Conservation (phyloP, 306 rosid species). For the Castanea crenata region DNA sequence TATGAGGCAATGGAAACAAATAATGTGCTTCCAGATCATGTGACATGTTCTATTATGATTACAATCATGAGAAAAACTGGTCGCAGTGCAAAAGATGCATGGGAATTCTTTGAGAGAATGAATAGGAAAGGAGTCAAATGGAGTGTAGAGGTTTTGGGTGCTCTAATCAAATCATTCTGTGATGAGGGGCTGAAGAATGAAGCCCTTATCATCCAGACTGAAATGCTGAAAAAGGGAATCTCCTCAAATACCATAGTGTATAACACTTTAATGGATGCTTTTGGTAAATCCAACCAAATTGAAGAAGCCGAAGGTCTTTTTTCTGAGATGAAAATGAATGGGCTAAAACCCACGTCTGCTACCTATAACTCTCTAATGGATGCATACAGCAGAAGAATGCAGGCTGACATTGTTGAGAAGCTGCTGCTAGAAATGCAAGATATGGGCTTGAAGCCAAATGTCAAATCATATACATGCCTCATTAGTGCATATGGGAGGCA, state of each 20-base stretch:
- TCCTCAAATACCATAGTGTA: conserved; percentile 63
- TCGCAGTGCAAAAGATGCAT: conserved; percentile 70
- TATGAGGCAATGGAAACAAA: conserved; percentile 73
- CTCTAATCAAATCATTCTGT: conserved; percentile 74
- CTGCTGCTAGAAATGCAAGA: conserved; percentile 78
- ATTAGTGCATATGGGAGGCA: conserved; percentile 83
- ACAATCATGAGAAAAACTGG: conserved; percentile 71
- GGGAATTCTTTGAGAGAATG: conserved; percentile 89
- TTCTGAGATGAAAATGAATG: conserved; percentile 74
- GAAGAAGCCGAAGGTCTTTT: conserved; percentile 94
- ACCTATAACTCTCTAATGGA: conserved; percentile 74
- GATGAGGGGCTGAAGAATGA: conserved; percentile 72
- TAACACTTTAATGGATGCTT: conserved; percentile 77
- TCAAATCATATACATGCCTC: conserved; percentile 71
- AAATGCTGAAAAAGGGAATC: conserved; percentile 75
- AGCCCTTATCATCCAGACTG: conserved; percentile 76
- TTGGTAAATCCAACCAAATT: conserved; percentile 57
- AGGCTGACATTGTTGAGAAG: conserved; percentile 79
- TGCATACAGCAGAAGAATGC: conserved; percentile 83
- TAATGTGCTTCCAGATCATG: conserved; percentile 66
- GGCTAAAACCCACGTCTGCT: conserved; percentile 62
- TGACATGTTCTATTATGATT: conserved; percentile 77
- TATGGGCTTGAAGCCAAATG: conserved; percentile 70
- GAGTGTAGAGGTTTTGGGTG: conserved; percentile 77
- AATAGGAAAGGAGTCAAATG: conserved; percentile 78